phyloP scores from a whole-genome alignment of 352 stramenopile species.

The Phytopythium litorale region DNA sequence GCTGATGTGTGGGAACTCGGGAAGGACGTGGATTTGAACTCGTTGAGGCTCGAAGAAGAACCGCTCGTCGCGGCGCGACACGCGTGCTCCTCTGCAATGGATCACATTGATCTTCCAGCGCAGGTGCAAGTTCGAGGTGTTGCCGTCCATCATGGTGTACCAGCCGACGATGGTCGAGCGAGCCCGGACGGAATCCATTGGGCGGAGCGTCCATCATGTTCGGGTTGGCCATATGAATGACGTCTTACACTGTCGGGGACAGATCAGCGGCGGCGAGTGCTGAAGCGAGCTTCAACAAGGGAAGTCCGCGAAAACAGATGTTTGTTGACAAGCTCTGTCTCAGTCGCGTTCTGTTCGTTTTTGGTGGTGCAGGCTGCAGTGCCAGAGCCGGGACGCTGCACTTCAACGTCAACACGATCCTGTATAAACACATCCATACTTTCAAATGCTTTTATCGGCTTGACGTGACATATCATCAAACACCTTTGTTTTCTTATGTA shows the following conservation, averaged over 20 bases:
- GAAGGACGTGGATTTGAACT: background rate
- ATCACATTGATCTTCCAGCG: background rate
- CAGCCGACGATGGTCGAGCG: constrained; percentile 9
- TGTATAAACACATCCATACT: background rate
- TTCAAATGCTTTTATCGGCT: background rate
- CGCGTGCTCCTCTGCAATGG: background rate
- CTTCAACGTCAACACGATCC: background rate
- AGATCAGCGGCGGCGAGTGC: too few relatives aligned
- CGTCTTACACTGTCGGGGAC: too few relatives aligned
- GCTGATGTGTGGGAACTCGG: background rate
- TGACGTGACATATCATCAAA: too few relatives aligned
- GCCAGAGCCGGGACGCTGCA: background rate
- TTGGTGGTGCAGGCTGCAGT: background rate
- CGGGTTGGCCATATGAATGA: too few relatives aligned
- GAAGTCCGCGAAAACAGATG: background rate
- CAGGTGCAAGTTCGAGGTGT: background rate
- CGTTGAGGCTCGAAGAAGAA: background rate
- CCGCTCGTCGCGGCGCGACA: background rate
- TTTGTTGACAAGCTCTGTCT: background rate
- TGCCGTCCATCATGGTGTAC: constrained; percentile 18
- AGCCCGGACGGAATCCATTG: too few relatives aligned
- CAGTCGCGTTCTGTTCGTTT: background rate
- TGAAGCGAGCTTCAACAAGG: too few relatives aligned
- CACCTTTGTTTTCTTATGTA: background rate
- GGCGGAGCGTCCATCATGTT: background rate